A percentile compares a stretch with the other conserved stretches of the same genome.
These are phyloP conservation scores for Parafenestella ontariensis DNA, from an alignment of 2,329 filamentous ascomycete species.

Conservation along the genomic window DNA sequence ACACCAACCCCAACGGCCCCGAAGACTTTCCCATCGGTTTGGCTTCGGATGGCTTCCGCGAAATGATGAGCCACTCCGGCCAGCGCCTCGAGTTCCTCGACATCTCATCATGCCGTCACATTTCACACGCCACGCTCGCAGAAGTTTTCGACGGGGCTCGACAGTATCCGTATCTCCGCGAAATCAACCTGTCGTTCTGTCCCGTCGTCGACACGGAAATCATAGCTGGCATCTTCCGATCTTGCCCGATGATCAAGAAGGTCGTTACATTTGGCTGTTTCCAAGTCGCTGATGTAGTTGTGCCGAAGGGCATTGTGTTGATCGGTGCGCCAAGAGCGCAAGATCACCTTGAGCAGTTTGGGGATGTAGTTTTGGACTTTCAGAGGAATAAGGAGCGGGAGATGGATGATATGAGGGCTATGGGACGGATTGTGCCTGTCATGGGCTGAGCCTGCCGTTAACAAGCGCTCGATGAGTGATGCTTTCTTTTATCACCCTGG, in stretches of 20 bases:
- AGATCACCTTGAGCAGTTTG: constrained; percentile 62
- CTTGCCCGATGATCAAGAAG: constrained; percentile 66
- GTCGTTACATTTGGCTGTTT: constrained; percentile 70
- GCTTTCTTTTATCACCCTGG: not conserved
- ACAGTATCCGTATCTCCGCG: constrained; percentile 70
- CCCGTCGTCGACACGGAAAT: constrained; percentile 71
- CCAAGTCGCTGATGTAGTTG: constrained; percentile 61
- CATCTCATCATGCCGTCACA: constrained; percentile 84
- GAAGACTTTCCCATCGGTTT: constrained; percentile 70
- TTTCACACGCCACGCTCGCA: constrained; percentile 74
- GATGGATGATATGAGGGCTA: constrained; percentile 10
- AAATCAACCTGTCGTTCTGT: constrained; percentile 81
- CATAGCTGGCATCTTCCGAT: constrained; percentile 68
- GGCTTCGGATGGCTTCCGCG: constrained; percentile 76
- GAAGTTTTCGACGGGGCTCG: constrained; percentile 70
- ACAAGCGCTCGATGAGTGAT: not conserved
- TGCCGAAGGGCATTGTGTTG: constrained; percentile 65
- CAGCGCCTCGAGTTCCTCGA: constrained; percentile 70
- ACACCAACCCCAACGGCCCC: constrained; percentile 69
- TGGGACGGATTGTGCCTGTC: constrained; percentile 33
- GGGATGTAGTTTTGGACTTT: constrained; percentile 45
- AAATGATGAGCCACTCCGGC: constrained; percentile 85
- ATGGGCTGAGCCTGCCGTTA: constrained; percentile 15
- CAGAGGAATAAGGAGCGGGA: constrained; percentile 28
- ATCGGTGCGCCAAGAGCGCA: constrained; percentile 67